These are phyloP conservation scores for Brettanomyces custersianus DNA, from an alignment of 805 yeast genomes.

Conservation along the genomic window DNA sequence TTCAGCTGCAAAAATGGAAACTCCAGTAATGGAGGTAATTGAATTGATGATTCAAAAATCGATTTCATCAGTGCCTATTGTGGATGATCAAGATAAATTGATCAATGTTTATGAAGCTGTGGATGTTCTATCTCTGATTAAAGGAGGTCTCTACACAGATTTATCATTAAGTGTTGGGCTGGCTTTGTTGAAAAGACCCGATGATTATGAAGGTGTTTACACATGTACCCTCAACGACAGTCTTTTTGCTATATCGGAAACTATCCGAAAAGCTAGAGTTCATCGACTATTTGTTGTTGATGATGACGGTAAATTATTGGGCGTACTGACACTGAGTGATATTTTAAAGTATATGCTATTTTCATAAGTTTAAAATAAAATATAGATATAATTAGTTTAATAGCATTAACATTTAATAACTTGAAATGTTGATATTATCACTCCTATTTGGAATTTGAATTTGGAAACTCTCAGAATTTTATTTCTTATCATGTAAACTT, in stretches of 20 bases:
- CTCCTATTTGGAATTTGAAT: no score
- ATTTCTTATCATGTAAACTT: neutral
- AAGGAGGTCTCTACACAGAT: conserved; percentile 91
- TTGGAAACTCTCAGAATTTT: neutral
- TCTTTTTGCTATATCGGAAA: conserved; percentile 83
- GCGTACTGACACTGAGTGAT: conserved; percentile 87
- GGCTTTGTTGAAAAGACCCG: conserved; percentile 86
- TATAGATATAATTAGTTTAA: neutral
- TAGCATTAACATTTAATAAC: neutral
- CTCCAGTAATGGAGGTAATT: conserved; percentile 92
- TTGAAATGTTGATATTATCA: no score
- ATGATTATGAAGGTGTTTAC: conserved; percentile 95
- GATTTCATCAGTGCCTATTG: conserved; percentile 90
- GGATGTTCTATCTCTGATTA: conserved; percentile 84
- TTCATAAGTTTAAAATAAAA: conserved; percentile 25
- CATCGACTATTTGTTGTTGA: conserved; percentile 92
- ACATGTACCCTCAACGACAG: conserved; percentile 87
- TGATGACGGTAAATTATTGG: conserved; percentile 63
- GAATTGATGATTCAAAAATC: conserved; percentile 67
- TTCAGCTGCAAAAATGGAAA: conserved; percentile 78
- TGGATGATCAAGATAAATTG: conserved; percentile 57
- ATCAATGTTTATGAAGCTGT: conserved; percentile 93
- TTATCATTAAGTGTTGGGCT: conserved; percentile 89
- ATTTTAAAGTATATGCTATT: conserved; percentile 74
- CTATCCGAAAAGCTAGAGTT: conserved; percentile 81